Evolutionary conservation across 1,284 basidiomycete genomes (phyloP).

Genomic region (Exobasidium rhododendri): DNA sequence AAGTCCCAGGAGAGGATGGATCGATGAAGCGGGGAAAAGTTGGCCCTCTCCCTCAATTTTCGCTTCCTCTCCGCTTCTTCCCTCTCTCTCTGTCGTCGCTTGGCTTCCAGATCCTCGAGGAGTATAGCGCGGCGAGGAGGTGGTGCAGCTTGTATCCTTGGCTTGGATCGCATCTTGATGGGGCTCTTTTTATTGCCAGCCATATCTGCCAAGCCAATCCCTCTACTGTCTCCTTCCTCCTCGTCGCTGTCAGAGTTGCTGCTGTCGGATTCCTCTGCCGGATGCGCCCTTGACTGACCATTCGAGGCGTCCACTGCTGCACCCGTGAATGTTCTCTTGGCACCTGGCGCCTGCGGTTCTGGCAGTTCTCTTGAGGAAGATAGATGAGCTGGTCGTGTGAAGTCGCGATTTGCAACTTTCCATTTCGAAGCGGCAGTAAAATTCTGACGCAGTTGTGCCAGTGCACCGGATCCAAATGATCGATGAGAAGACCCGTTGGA

Average conservation of each 20-base stretch:
- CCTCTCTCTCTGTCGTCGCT: conserved; percentile 30
- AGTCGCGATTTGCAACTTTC: background rate
- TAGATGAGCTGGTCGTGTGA: background rate
- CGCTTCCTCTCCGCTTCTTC: conserved; percentile 54
- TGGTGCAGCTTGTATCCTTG: conserved; percentile 55
- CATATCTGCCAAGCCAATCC: conserved; percentile 61
- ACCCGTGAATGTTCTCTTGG: conserved; percentile 5
- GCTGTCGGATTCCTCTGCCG: background rate
- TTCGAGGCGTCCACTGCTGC: background rate
- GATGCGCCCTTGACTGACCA: background rate
- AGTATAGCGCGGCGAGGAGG: conserved; percentile 68
- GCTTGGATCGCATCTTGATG: conserved; percentile 19
- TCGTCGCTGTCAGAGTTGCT: conserved; percentile 5
- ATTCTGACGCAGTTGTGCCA: conserved; percentile 7
- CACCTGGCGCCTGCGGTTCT: conserved; percentile 7
- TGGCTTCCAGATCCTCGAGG: conserved; percentile 59
- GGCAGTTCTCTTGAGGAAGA: conserved; percentile 1
- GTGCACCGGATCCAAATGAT: background rate
- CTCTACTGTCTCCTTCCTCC: conserved; percentile 62
- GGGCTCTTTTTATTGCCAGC: conserved; percentile 55
- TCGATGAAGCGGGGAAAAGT: conserved; percentile 74
- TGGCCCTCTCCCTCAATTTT: conserved; percentile 73
- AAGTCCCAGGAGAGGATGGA: conserved; percentile 85
- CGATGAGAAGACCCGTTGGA: background rate
- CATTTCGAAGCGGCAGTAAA: background rate